Base-by-base conservation (phyloP, 2,329 filamentous ascomycete genomes). In the Colletotrichum eremochloae region DNA sequence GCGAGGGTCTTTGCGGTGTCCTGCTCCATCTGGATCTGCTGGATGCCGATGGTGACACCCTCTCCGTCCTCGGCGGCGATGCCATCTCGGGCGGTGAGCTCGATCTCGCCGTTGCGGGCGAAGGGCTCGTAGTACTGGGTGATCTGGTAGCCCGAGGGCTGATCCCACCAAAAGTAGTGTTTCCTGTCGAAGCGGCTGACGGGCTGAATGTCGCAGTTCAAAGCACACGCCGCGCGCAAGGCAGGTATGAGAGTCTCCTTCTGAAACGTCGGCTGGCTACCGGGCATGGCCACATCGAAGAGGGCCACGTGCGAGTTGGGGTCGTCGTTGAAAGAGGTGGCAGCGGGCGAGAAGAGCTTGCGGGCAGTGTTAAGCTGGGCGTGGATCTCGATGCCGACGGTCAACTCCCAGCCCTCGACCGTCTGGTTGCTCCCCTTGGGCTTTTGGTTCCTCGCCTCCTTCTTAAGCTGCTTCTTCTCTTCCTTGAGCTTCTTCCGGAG, bases 101-200 rank as follows among this genome's bases (percentile, higher is more conserved):
- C 88, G n/a, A 98, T 85, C 50, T 85, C 83, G 1, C 96, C 96
- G 76, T 94, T 86, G 72, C 86, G 90, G 1, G 91, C 91, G 75
- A 92, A 90, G 0, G 91, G 90, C 70, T 90, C 85, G 81, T 98
- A 98, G 84, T 96, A 98, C 80, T 99, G 96, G 1, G 96, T 99
- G 74, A 99, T 97, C 81, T 99, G 96, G 81, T 99, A 99, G 0
- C 96, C 96, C 0, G 94, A 89, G 0, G 96, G 96, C 82, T 99
- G 96, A 81, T 99, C 96, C 89, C 96, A 97, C 85, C 98, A 97
- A 82, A 99, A 98, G 83, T 99, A 99, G 82, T 99, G 96, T 81
- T 99, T 99, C 75, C 96, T 89, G 82, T 99, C 96, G 83, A 98
- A 99, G 66, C 90, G 90, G 81, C 95, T 97, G 76, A 89, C 87